These are phyloP conservation scores for Candida hispaniensis DNA, from an alignment of 805 yeast species.

Conservation along the genomic window DNA sequence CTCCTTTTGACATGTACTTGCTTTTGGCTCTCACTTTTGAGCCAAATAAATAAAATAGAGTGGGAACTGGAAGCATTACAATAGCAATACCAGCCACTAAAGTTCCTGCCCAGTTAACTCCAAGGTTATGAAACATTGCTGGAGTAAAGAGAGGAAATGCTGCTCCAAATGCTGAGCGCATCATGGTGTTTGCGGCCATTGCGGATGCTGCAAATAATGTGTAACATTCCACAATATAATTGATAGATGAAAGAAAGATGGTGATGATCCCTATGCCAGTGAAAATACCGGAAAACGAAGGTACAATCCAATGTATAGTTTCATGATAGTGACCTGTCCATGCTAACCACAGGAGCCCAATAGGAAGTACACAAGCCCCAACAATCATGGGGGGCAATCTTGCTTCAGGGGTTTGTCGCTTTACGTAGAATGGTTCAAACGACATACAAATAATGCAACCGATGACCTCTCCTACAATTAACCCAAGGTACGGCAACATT, in stretches of 20 bases:
- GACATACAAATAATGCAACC: conserved; percentile 43
- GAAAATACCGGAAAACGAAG: conserved; percentile 52
- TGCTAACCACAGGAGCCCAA: conserved; percentile 75
- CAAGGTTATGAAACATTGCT: conserved; percentile 59
- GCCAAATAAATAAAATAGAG: conserved; percentile 53
- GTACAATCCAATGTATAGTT: conserved; percentile 71
- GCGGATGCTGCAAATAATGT: conserved; percentile 68
- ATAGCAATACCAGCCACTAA: conserved; percentile 52
- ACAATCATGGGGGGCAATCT: conserved; percentile 67
- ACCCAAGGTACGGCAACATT: conserved; percentile 69
- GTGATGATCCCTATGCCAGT: conserved; percentile 59
- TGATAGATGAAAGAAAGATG: conserved; percentile 58
- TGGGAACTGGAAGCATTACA: conserved; percentile 55
- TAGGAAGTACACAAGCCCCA: conserved; percentile 61
- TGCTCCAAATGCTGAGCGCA: conserved; percentile 60
- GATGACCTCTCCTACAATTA: conserved; percentile 55
- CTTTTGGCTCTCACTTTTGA: conserved; percentile 44
- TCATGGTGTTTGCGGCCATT: conserved; percentile 58
- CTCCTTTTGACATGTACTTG: no score
- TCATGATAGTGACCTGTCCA: conserved; percentile 77
- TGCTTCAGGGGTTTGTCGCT: conserved; percentile 60
- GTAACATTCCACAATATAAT: conserved; percentile 64
- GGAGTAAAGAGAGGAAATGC: conserved; percentile 63
- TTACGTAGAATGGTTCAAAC: conserved; percentile 44
- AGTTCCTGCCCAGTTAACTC: conserved; percentile 71